Conservation (phyloP, 768 basidiomycete genomes). For the Auricularia sp. region DNA sequence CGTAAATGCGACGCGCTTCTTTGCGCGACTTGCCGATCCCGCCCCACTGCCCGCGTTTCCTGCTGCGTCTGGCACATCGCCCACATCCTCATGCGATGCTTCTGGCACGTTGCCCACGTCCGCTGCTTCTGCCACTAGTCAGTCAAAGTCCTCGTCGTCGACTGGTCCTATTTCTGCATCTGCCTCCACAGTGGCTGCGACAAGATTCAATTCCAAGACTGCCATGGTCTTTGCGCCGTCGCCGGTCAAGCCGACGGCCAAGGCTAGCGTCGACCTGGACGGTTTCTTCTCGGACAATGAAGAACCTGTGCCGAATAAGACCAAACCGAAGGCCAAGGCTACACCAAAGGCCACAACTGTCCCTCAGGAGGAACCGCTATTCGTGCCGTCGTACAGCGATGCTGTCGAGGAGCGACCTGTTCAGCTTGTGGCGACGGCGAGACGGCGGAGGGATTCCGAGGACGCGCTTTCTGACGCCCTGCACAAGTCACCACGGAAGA, state of each 20-base stretch:
- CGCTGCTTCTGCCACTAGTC: no score
- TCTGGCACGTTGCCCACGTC: no score
- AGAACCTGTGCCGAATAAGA: not conserved
- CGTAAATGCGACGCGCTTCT: not conserved
- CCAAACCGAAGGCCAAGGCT: no score
- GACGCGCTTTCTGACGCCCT: conserved; percentile 2
- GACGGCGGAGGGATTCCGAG: conserved; percentile 4
- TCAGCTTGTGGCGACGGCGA: not conserved
- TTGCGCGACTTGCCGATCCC: not conserved
- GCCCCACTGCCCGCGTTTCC: no score
- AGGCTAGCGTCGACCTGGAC: no score
- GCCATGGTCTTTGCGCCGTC: not conserved
- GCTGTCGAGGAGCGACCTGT: not conserved
- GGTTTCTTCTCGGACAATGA: not conserved
- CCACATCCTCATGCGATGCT: no score
- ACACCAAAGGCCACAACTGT: no score
- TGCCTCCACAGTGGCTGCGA: not conserved
- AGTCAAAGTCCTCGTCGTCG: not conserved
- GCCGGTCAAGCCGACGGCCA: not conserved
- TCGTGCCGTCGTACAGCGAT: not conserved
- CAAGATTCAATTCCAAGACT: not conserved
- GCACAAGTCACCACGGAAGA: conserved; percentile 25
- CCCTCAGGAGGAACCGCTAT: not conserved
- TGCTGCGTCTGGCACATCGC: no score
- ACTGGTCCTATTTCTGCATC: not conserved